Evolutionary conservation across 1,139 yeast species (phyloP).

Genomic region (Suhomyces bolitotheri): DNA sequence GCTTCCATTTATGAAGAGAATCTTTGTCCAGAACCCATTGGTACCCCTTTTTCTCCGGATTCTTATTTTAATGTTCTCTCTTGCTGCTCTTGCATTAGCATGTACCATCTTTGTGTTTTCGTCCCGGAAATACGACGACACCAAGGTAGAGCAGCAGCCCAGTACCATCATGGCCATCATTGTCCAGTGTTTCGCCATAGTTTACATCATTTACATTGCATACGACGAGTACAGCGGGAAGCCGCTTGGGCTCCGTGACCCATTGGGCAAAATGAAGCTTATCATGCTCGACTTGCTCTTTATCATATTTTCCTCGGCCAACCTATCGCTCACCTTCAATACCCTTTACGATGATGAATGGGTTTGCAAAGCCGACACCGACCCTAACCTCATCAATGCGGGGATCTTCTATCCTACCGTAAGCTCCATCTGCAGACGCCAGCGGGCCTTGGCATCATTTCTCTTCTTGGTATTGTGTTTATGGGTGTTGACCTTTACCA

Average conservation of each 20-base stretch:
- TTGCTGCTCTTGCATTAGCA: constrained; percentile 68
- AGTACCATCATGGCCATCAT: constrained; percentile 90
- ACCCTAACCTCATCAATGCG: constrained; percentile 24
- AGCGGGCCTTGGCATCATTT: constrained; percentile 75
- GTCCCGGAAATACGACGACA: constrained; percentile 35
- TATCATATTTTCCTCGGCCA: constrained; percentile 92
- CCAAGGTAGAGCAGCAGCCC: constrained; percentile 69
- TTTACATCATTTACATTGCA: constrained; percentile 77
- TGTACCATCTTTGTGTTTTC: constrained; percentile 60
- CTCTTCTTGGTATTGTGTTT: constrained; percentile 69
- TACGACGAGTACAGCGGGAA: constrained; percentile 90
- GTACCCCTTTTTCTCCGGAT: constrained; percentile 77
- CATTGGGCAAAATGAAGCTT: constrained; percentile 76
- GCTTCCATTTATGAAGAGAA: constrained; percentile 55
- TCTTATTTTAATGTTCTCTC: constrained; percentile 60
- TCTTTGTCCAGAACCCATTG: constrained; percentile 73
- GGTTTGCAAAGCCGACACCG: constrained; percentile 58
- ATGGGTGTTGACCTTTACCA: constrained; percentile 85
- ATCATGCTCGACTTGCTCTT: constrained; percentile 78
- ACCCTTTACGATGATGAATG: constrained; percentile 78
- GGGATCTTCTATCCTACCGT: constrained; percentile 34
- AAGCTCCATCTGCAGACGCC: constrained; percentile 68
- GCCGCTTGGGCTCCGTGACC: constrained; percentile 86
- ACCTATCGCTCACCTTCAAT: constrained; percentile 80
- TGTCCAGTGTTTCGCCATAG: constrained; percentile 77